Percentiles rank a stretch among this genome's conserved stretches.
Conservation (phyloP, 345 rosid species). For the Clausena lansium region DNA sequence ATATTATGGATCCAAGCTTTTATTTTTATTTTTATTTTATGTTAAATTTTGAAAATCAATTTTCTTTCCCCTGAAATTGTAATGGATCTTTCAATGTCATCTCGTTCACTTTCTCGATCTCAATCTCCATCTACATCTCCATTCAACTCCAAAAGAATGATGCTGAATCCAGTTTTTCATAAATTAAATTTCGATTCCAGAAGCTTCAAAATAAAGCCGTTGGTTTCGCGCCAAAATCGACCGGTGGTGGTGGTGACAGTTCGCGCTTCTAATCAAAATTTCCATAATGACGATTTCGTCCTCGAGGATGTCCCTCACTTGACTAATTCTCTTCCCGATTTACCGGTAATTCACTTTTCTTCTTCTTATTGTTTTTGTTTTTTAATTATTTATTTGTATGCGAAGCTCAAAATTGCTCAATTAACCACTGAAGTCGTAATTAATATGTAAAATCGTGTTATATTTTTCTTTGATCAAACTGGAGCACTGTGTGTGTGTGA, state of each 20-base stretch:
- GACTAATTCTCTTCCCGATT: conserved; percentile 66
- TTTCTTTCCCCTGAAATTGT: not conserved
- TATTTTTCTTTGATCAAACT: not conserved
- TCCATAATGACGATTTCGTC: conserved; percentile 55
- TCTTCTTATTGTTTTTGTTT: not conserved
- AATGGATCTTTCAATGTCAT: conserved; percentile 19
- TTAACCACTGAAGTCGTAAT: not conserved
- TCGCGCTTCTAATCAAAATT: conserved; percentile 30
- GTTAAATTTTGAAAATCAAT: too few species aligned
- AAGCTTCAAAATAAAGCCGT: conserved; percentile 16
- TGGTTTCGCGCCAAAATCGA: conserved; percentile 36
- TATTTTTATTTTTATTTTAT: too few species aligned
- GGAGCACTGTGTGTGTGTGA: not conserved
- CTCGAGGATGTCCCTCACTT: conserved; percentile 90
- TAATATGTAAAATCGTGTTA: not conserved
- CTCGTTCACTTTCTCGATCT: not conserved
- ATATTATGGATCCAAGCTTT: too few species aligned
- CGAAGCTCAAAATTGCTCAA: not conserved
- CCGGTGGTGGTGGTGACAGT: conserved; percentile 28
- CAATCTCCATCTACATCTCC: not conserved
- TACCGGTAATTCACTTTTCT: conserved; percentile 43
- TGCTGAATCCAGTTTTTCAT: conserved; percentile 1
- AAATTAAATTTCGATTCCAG: conserved; percentile 15
- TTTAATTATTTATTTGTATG: not conserved
- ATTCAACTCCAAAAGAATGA: conserved; percentile 3